phyloP scores from a whole-genome alignment of 2,329 filamentous ascomycete genomes.

The Alternaria panax region DNA sequence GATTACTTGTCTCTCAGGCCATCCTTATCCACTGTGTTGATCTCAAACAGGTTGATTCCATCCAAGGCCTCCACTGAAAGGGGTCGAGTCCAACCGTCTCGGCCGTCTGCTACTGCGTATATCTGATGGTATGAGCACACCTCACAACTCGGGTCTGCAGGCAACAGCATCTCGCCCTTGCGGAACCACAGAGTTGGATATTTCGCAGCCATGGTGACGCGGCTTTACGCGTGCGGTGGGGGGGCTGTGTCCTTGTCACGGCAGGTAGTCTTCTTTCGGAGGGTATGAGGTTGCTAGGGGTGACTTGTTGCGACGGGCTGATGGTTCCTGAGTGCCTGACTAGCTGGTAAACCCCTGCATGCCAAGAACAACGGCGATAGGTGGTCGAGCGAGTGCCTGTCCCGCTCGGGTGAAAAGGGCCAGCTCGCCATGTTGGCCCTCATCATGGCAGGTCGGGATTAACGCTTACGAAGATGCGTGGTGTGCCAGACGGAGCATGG shows the following conservation, averaged over 20 bases:
- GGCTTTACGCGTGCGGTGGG: not conserved
- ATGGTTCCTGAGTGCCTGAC: constrained; percentile 12
- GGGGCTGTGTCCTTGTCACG: not conserved
- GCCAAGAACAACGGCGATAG: constrained; percentile 10
- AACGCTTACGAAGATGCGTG: not conserved
- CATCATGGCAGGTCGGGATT: not conserved
- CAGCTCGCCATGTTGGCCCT: not conserved
- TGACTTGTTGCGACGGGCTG: constrained; percentile 4
- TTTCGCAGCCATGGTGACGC: not conserved
- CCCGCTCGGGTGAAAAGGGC: not conserved
- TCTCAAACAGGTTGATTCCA: not conserved
- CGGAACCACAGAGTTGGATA: not conserved
- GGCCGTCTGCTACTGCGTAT: not conserved
- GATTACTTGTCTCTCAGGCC: not conserved
- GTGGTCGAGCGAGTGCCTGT: constrained; percentile 1
- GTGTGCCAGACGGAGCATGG: not conserved
- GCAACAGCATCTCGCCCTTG: not conserved
- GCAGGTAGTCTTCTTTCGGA: not conserved
- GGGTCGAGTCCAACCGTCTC: not conserved
- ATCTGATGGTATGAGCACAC: not conserved
- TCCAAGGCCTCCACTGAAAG: not conserved
- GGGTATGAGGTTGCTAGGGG: constrained; percentile 4
- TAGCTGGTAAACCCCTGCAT: constrained; percentile 11
- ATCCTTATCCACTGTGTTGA: not conserved
- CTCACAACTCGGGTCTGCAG: not conserved